Base-by-base conservation (phyloP, 2,329 filamentous ascomycete species). In the Lasiodiplodia theobromae region DNA sequence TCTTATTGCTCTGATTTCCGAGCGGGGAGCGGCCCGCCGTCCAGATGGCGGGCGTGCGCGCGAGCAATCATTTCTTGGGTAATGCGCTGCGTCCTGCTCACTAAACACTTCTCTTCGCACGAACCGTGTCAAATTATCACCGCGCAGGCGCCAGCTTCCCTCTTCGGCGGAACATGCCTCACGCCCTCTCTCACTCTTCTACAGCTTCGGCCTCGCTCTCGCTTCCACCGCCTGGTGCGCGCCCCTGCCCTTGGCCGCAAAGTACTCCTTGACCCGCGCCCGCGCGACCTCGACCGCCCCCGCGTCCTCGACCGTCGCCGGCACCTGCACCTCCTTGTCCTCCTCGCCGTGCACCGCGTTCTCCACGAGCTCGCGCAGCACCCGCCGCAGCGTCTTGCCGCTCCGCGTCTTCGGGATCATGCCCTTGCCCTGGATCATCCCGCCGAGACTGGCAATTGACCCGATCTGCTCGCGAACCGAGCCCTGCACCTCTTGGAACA, bases 371-470 rank as follows among this genome's bases (percentile, higher is more conserved):
- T 97, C 92, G 38, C 92, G 86, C 77, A 97, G 81, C 38, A 97
- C 93, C 28, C 94, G 85, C 3, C 94, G 85, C 69, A 97, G 80
- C 4, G 93, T 97, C 86, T 97, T 98, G 34, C 95, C 95, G n/a
- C 91, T 93, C 34, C 94, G 83, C 18, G 95, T 97, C 83, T 94
- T 94, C 6, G 95, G 94, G 65, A 97, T 97, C 86, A 97, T 94
- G 18, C 90, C 90, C 72, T 89, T 89, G 49, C 92, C 92, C 71
- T 93, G 92, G 65, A 97, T 91, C 75, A 97, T 91, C 2, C 94
- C 94, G 10, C 93, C 93, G 0, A 98, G 85, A 2, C 88, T 88
- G 1, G 95, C 94, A 71, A 98, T 97, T 25, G 92, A 89, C 7
- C 94, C 94, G 67, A 98, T 96, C 74, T 96, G 92, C 40, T 86